Base-by-base conservation (phyloP, 169 alveolate genomes). In the Plasmodium blacklocki region DNA sequence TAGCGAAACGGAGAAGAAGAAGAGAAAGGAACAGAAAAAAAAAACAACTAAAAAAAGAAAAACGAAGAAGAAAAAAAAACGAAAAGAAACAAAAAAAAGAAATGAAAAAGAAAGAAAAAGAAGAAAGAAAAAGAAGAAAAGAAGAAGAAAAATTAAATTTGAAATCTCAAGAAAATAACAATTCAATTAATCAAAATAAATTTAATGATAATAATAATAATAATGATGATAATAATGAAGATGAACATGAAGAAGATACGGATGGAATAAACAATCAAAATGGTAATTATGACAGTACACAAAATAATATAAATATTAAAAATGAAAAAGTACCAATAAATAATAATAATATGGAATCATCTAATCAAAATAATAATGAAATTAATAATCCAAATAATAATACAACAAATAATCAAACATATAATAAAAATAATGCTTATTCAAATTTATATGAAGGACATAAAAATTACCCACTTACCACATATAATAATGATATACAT, bases 51-150 rank as follows among this genome's bases (percentile, higher is more conserved):
- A n/a, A 39, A 18, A n/a, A 76, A 50, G 21, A 29, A 47, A 14
- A 32, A 59, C 26, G 14, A 21, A 60, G 58, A 50, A 54, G 58
- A 32, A 19, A 18, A 50, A 18, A 74, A 64, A 60, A 49, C 15
- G 15, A 32, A 43, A 21, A 54, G 43, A 76, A 59, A 15, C 21
- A 76, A 60, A 54, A 50, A 60, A 12, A 50, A 63, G 64, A 32
- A 18, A 70, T 50, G 32, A 60, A 54, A 60, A 47, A 26, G 6
- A 49, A 75, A 75, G 39, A 60, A 60, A 75, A 15, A 9, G 8
- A 32, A 75, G 52, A 75, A 14, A 32, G 52, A 23, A 50, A 49
- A 66, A 21, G 62, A 56, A 23, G 73, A 66, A 39, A 58, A 39
- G 52, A 68, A 52, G 71, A 72, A 39, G 60, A 12, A 60, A 47